Percentiles rank a stretch among this genome's conserved stretches.
Evolutionary conservation across 805 yeast species (phyloP).

Genomic region (Komagataella populi): DNA sequence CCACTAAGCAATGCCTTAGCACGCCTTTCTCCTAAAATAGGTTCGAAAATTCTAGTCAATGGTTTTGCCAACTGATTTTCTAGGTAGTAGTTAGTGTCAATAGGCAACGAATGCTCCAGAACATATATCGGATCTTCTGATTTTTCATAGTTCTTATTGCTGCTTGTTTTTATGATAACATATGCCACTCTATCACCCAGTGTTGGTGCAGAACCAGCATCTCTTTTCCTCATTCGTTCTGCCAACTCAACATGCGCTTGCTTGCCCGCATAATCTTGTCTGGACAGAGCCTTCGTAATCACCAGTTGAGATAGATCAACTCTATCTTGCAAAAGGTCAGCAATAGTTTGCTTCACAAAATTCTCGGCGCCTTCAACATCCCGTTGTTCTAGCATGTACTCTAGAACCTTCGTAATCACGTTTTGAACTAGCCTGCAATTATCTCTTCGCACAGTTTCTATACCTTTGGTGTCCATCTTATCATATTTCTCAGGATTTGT

Average conservation of each 20-base stretch:
- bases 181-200: slow-evolving; percentile 98
- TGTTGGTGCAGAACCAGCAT: slow-evolving; percentile 93
- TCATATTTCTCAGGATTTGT: slow-evolving; percentile 85
- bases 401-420: slow-evolving; percentile 85
- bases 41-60: slow-evolving; percentile 83
- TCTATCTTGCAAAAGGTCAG: slow-evolving; percentile 80
- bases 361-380: slow-evolving; percentile 75
- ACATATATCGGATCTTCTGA: slow-evolving; percentile 95
- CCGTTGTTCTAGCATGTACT: slow-evolving; percentile 73
- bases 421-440: slow-evolving; percentile 91
- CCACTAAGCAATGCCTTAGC: slow-evolving; percentile 76
- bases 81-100: slow-evolving; percentile 87
- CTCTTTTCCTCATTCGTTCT: slow-evolving; percentile 91
- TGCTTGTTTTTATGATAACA: slow-evolving; percentile 74
- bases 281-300: slow-evolving; percentile 82
- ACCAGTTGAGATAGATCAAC: slow-evolving; percentile 89
- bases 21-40: slow-evolving; percentile 76
- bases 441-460: slow-evolving; percentile 96
- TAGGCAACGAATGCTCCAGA: slow-evolving; percentile 80
- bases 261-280: slow-evolving; percentile 86
- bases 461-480: slow-evolving; percentile 96
- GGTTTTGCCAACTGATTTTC: slow-evolving; percentile 92
- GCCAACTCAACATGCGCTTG: slow-evolving; percentile 97
- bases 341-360: slow-evolving; percentile 78
- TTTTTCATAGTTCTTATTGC: slow-evolving; percentile 84